Evolutionary conservation across 2,329 filamentous ascomycete genomes (phyloP).

Genomic region (Botrytis pseudocinerea): DNA sequence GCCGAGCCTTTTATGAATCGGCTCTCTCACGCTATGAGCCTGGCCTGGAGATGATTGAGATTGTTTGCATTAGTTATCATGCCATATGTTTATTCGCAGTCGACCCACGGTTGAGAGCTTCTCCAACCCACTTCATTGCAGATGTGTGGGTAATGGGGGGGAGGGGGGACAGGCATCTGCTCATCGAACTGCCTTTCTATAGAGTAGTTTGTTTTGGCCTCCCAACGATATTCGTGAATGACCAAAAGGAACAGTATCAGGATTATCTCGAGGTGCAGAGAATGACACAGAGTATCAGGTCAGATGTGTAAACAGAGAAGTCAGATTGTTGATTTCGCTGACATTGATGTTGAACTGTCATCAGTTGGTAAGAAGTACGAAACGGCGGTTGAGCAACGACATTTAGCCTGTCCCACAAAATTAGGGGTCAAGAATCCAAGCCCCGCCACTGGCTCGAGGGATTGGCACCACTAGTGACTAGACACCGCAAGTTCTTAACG

Average conservation of each 20-base stretch:
- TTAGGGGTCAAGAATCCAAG: neutral
- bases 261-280: neutral
- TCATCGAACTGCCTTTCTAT: neutral
- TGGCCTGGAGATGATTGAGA: neutral
- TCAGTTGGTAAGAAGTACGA: neutral
- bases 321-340: neutral
- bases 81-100: neutral
- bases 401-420: neutral
- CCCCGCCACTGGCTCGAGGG: slow-evolving; percentile 1
- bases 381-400: neutral
- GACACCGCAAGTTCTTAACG: slow-evolving; percentile 6
- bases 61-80: slow-evolving; percentile 1
- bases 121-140: neutral
- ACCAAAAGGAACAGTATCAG: neutral
- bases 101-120: neutral
- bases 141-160: neutral
- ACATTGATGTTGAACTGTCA: neutral
- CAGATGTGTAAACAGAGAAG: neutral
- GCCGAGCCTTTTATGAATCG: neutral
- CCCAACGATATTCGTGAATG: neutral
- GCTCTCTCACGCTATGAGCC: neutral
- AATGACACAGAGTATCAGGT: neutral
- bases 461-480: neutral
- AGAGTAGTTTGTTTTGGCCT: neutral
- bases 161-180: slow-evolving; percentile 1